Evolutionary conservation across 768 basidiomycete species (phyloP).

Genomic region (Phylloporus sp.): DNA sequence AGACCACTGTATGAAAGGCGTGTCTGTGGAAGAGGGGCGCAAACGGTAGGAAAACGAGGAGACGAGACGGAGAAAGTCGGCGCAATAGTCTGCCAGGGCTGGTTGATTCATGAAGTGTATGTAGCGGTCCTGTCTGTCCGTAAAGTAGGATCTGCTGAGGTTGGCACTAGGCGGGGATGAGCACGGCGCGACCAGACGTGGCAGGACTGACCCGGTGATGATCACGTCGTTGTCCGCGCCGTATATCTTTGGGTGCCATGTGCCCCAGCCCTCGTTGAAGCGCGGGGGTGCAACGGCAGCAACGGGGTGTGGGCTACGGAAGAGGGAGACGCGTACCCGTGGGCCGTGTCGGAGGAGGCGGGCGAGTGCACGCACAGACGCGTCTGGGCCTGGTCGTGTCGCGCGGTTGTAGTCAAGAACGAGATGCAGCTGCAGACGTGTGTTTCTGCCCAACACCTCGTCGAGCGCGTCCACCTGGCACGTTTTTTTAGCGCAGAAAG

Average conservation of each 20-base stretch:
- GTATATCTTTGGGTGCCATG: constrained; percentile 97
- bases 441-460: constrained; percentile 53
- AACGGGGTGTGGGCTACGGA: constrained; percentile 82
- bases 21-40: constrained; percentile 33
- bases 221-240: constrained; percentile 90
- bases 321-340: constrained; percentile 75
- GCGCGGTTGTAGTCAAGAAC: constrained; percentile 80
- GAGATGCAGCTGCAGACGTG: constrained; percentile 62
- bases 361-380: constrained; percentile 63
- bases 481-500: no score
- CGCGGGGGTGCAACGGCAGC: constrained; percentile 80
- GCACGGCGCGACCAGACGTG: neutral
- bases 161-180: constrained; percentile 65
- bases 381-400: constrained; percentile 66
- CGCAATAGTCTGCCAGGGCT: constrained; percentile 75
- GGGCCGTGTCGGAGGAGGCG: constrained; percentile 71
- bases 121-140: constrained; percentile 93
- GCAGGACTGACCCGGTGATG: constrained; percentile 74
- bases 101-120: constrained; percentile 64
- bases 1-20: constrained; percentile 64
- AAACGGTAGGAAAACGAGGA: constrained; percentile 67
- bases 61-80: constrained; percentile 66
- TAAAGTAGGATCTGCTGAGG: constrained; percentile 89
- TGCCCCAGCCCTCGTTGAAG: constrained; percentile 98
- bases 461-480: constrained; percentile 71